Evolutionary conservation across 2,329 filamentous ascomycete genomes (phyloP).

Genomic region (Pestalotiopsis sp.): DNA sequence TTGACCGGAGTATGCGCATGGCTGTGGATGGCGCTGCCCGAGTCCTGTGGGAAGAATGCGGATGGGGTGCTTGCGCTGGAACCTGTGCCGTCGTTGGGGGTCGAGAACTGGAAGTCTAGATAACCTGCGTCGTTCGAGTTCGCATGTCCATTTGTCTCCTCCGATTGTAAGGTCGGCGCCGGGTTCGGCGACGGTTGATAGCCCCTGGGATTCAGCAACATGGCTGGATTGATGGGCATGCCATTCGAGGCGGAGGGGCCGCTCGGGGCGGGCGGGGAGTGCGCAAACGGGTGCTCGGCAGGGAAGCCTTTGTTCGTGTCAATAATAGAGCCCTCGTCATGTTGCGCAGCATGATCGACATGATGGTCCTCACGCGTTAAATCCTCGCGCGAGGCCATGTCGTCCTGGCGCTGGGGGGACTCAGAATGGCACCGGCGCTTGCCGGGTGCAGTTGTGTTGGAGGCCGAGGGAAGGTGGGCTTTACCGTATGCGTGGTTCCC

Average conservation of each 20-base stretch:
- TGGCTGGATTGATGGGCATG: constrained; percentile 41
- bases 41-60: constrained; percentile 15
- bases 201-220: constrained; percentile 44
- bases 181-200: constrained; percentile 23
- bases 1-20: constrained; percentile 22
- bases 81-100: constrained; percentile 27
- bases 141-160: constrained; percentile 26
- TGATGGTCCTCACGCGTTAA: constrained; percentile 25
- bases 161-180: constrained; percentile 22
- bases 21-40: constrained; percentile 16
- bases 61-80: constrained; percentile 20
- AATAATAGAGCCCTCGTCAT: constrained; percentile 7
- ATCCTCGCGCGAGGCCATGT: constrained; percentile 8
- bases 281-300: constrained; percentile 25
- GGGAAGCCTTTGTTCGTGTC: constrained; percentile 24
- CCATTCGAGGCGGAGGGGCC: constrained; percentile 18
- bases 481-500: constrained; percentile 12
- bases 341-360: neutral
- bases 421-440: constrained; percentile 14
- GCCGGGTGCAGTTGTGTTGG: neutral
- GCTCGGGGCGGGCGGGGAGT: constrained; percentile 14
- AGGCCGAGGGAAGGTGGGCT: neutral
- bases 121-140: constrained; percentile 35
- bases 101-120: constrained; percentile 43
- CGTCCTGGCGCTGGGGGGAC: neutral